Conservation (phyloP, 768 basidiomycete genomes). For the Coprinopsis sp. region DNA sequence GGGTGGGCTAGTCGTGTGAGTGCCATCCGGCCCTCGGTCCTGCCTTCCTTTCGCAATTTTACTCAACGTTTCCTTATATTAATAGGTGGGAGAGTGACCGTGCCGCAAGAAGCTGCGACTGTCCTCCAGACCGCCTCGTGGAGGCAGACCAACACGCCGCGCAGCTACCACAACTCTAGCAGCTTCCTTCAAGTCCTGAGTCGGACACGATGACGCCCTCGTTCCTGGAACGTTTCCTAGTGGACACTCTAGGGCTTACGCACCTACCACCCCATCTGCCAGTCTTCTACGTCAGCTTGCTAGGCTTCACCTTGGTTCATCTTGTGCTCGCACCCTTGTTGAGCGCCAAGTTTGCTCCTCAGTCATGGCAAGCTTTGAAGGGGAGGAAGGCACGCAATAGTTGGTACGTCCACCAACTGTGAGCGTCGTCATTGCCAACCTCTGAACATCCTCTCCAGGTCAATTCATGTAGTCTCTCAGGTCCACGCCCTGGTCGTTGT, state of each 20-base stretch:
- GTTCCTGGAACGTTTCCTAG: constrained; percentile 22
- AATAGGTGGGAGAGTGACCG: too few species aligned
- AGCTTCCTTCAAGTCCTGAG: too few species aligned
- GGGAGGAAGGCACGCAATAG: constrained; percentile 47
- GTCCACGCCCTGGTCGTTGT: constrained; percentile 66
- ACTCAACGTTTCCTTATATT: too few species aligned
- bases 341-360: constrained; percentile 42
- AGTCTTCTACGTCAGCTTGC: constrained; percentile 48
- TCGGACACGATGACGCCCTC: constrained; percentile 4
- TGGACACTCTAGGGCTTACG: constrained; percentile 41
- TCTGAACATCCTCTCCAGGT: constrained; percentile 41
- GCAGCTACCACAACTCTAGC: neutral
- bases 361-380: constrained; percentile 42
- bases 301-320: constrained; percentile 56
- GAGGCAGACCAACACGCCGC: too few species aligned
- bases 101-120: too few species aligned
- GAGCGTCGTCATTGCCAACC: neutral
- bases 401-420: constrained; percentile 40
- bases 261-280: constrained; percentile 53
- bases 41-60: too few species aligned
- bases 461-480: constrained; percentile 68
- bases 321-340: constrained; percentile 51
- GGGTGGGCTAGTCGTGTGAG: too few species aligned
- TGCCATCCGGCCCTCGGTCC: too few species aligned
- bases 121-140: too few species aligned